A percentile compares a stretch with the other conserved stretches of the same genome.
phyloP scores from a whole-genome alignment of 1,284 basidiomycete species.

The Rhizoctonia solani region DNA sequence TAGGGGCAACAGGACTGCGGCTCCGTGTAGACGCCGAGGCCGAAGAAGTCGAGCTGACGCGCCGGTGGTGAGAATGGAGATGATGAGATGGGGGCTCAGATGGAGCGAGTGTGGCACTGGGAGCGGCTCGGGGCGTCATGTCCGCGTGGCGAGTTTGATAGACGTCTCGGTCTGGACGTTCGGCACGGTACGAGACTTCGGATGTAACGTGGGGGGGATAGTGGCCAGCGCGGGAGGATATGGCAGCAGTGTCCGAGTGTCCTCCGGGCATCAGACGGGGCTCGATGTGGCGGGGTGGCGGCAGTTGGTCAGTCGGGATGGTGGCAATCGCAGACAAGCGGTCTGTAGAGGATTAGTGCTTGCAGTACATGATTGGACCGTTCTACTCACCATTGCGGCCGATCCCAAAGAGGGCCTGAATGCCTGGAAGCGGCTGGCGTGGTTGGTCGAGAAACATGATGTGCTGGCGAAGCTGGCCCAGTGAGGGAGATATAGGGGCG shows the following conservation, averaged over 20 bases:
- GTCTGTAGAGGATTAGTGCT: neutral
- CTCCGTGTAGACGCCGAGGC: neutral
- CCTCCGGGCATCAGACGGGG: neutral
- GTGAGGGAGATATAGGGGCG: neutral
- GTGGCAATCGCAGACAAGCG: constrained; percentile 24
- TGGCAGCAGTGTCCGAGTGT: neutral
- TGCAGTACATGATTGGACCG: neutral
- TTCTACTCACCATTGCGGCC: constrained; percentile 4
- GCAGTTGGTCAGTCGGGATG: constrained; percentile 3
- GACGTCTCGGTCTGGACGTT: no score
- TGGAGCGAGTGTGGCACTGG: neutral
- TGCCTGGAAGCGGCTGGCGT: constrained; percentile 3
- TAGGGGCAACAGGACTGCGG: neutral
- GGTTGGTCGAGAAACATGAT: neutral
- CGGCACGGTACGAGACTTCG: no score
- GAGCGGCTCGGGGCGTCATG: neutral
- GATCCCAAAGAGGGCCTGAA: constrained; percentile 30
- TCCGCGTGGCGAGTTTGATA: no score
- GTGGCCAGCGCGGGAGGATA: no score
- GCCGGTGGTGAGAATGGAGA: constrained; percentile 11
- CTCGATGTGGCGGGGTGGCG: neutral
- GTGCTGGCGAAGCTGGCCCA: neutral
- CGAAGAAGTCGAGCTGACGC: constrained; percentile 24
- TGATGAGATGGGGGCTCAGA: neutral
- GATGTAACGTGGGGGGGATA: no score